A percentile compares a stretch with the other conserved stretches of the same genome.
These are phyloP conservation scores for Globisporangium paddicum DNA, from an alignment of 352 stramenopile genomes.

Conservation along the genomic window DNA sequence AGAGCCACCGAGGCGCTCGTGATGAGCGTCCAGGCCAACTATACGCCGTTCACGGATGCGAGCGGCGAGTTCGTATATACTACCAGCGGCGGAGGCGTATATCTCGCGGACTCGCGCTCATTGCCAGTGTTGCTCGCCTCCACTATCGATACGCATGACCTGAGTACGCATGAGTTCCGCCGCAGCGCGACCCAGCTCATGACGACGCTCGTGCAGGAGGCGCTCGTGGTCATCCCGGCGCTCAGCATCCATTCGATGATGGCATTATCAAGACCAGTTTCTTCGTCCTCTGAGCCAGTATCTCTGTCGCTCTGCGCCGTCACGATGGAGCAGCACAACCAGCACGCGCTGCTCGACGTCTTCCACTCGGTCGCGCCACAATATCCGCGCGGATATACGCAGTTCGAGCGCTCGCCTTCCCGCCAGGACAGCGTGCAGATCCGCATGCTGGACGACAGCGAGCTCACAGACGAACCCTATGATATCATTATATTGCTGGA, in stretches of 20 bases:
- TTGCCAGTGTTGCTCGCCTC: conserved; percentile 15
- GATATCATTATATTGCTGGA: conserved; percentile 7
- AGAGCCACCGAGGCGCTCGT: conserved; percentile 10
- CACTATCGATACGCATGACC: conserved; percentile 12
- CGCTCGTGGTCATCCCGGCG: conserved; percentile 22
- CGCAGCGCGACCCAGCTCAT: conserved; percentile 26
- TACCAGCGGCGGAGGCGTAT: conserved; percentile 6
- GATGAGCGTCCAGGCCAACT: conserved; percentile 6
- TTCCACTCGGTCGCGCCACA: conserved; percentile 27
- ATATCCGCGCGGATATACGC: conserved; percentile 16
- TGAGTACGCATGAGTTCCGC: conserved; percentile 17
- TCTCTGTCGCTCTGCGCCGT: conserved; percentile 1
- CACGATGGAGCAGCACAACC: conserved; percentile 11
- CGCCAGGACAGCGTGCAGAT: too few species aligned
- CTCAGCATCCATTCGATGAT: background rate
- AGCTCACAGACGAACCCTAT: too few species aligned
- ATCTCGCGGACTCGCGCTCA: conserved; percentile 12
- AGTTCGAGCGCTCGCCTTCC: conserved; percentile 14
- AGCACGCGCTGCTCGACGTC: conserved; percentile 17
- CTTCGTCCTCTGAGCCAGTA: background rate
- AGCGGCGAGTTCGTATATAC: background rate
- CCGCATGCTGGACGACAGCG: conserved; percentile 6
- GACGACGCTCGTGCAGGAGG: conserved; percentile 26
- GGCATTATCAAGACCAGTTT: background rate
- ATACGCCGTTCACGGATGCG: conserved; percentile 8